Evolutionary conservation across 2,329 filamentous ascomycete genomes (phyloP).

Genomic region (Achaetomium macrosporum): DNA sequence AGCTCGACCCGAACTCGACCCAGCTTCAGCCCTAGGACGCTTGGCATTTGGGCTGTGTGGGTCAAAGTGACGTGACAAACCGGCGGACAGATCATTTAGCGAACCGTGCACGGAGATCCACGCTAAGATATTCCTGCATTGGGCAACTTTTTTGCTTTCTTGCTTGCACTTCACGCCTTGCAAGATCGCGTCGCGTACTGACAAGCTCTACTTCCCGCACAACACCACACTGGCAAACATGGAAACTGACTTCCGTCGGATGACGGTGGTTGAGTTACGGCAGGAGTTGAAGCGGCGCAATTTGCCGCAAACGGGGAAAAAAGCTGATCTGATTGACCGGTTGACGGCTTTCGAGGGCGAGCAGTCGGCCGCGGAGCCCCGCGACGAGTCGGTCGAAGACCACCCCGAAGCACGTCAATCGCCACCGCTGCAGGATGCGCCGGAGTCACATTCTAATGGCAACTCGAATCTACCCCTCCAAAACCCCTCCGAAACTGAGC

Average conservation of each 20-base stretch:
- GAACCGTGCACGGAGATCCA: constrained; percentile 8
- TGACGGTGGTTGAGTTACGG: constrained; percentile 71
- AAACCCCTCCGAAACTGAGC: background rate
- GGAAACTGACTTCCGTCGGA: constrained; percentile 47
- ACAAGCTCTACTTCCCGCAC: background rate
- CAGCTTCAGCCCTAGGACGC: too few species aligned
- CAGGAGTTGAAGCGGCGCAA: constrained; percentile 67
- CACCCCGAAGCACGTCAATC: constrained; percentile 2
- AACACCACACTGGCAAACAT: constrained; percentile 30
- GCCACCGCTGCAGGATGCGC: constrained; percentile 1
- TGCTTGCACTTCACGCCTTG: background rate
- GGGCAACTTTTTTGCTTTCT: constrained; percentile 10
- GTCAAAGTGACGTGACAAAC: too few species aligned
- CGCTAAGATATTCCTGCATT: constrained; percentile 11
- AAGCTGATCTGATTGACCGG: constrained; percentile 64
- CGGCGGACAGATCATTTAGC: background rate
- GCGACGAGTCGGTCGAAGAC: constrained; percentile 9
- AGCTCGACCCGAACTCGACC: too few species aligned
- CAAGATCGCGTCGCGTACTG: constrained; percentile 7
- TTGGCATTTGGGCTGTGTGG: too few species aligned
- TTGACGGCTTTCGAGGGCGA: constrained; percentile 42
- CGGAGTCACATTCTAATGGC: background rate
- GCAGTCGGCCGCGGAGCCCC: constrained; percentile 4
- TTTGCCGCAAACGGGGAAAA: constrained; percentile 63
- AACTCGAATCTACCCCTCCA: background rate